Evolutionary conservation across 75 land plant species (phyloP).

Genomic region (Selaginella moellendorffii): DNA sequence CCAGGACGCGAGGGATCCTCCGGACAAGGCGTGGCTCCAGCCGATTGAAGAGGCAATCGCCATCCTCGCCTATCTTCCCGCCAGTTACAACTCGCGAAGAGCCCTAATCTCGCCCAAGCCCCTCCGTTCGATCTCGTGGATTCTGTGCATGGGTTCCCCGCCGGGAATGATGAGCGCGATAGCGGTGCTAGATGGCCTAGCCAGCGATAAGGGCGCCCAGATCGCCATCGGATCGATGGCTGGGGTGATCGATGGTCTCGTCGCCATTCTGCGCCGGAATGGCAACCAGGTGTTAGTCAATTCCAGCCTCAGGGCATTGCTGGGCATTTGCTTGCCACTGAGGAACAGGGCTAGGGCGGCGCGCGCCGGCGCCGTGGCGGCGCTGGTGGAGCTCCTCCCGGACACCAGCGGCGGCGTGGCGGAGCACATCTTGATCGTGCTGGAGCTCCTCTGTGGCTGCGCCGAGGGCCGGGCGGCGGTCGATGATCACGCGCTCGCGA

Average conservation of each 20-base stretch:
- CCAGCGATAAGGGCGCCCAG: neutral
- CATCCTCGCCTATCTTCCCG: neutral
- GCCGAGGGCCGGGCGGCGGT: neutral
- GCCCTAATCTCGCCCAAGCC: neutral
- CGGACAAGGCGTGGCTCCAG: neutral
- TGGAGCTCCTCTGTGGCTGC: conserved; percentile 5
- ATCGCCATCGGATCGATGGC: neutral
- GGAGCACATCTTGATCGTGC: neutral
- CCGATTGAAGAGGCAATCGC: neutral
- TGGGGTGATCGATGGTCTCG: neutral
- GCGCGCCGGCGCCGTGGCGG: neutral
- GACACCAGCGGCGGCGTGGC: conserved; percentile 12
- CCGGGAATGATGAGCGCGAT: neutral
- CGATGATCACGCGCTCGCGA: neutral
- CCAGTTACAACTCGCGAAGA: neutral
- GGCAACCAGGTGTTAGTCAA: conserved; percentile 3
- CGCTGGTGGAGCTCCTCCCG: neutral
- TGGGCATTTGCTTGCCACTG: neutral
- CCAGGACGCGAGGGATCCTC: neutral
- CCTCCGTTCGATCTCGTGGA: neutral
- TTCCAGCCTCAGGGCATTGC: conserved; percentile 2
- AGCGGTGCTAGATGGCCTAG: neutral
- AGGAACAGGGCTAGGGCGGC: conserved; percentile 7
- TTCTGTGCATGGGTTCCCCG: neutral
- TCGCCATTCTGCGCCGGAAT: neutral